Percentiles rank a stretch among this genome's conserved stretches.
phyloP scores from a whole-genome alignment of 2,329 filamentous ascomycete genomes.

The Ceratocystis papillata region DNA sequence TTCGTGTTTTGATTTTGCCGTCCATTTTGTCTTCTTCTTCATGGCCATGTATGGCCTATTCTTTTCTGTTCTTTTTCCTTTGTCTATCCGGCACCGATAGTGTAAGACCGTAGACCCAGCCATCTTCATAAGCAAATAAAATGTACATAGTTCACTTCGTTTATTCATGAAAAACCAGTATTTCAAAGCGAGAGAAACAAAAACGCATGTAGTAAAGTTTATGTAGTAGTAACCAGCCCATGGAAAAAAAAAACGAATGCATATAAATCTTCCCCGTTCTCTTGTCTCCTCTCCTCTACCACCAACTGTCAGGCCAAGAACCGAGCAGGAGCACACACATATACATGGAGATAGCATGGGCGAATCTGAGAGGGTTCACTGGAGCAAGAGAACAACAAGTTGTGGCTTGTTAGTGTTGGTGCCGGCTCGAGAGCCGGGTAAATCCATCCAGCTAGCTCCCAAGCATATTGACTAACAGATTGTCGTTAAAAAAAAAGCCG shows the following conservation, averaged over 20 bases:
- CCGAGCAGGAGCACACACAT: not conserved
- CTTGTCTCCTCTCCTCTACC: not conserved
- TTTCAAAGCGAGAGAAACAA: not conserved
- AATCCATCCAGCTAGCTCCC: not conserved
- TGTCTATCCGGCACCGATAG: not conserved
- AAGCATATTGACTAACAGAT: not conserved
- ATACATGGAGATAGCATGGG: not conserved
- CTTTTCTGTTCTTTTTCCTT: not conserved
- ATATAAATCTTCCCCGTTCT: slow-evolving; percentile 6
- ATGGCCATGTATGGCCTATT: not conserved
- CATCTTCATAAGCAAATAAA: not conserved
- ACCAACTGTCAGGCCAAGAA: not conserved
- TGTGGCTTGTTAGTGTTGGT: not conserved
- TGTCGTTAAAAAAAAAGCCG: not conserved
- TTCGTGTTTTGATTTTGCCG: not conserved
- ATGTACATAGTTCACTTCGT: not conserved
- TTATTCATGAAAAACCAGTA: not conserved
- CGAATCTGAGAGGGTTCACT: too few species aligned
- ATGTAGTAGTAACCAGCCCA: slow-evolving; percentile 19
- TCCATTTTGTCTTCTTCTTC: not conserved
- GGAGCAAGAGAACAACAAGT: not conserved
- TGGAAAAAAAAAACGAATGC: slow-evolving; percentile 13
- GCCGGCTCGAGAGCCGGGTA: not conserved
- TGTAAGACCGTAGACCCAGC: not conserved
- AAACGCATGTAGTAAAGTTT: not conserved